phyloP scores from a whole-genome alignment of 257 asterid species.

The Forsythia viridissima region DNA sequence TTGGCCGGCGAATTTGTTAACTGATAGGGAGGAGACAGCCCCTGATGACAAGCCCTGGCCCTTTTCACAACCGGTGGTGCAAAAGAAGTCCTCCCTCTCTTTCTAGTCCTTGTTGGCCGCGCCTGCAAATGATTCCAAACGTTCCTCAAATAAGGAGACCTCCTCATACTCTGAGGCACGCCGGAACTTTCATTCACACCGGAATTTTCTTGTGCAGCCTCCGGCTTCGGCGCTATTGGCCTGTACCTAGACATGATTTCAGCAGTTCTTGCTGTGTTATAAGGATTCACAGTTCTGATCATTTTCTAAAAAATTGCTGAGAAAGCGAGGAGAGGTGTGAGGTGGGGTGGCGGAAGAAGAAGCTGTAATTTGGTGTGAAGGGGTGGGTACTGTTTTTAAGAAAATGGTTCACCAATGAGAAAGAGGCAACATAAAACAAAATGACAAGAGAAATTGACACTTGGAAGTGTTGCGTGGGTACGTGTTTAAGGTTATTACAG shows the following conservation, averaged over 20 bases:
- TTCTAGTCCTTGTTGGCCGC: conserved; percentile 78
- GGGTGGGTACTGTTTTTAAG: conserved; percentile 28
- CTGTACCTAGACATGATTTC: conserved; percentile 88
- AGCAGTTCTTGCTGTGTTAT: conserved; percentile 67
- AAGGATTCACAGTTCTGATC: conserved; percentile 68
- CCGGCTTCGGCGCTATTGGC: conserved; percentile 95
- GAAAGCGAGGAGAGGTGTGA: not conserved
- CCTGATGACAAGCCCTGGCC: conserved; percentile 43
- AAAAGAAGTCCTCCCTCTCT: conserved; percentile 72
- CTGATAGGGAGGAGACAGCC: conserved; percentile 34
- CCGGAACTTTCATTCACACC: conserved; percentile 26
- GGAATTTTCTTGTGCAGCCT: conserved; percentile 27
- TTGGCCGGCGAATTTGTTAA: conserved; percentile 24
- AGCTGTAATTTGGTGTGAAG: not conserved
- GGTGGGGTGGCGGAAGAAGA: not conserved
- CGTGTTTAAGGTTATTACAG: conserved; percentile 66
- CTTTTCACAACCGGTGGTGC: conserved; percentile 58
- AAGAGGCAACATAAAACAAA: conserved; percentile 59
- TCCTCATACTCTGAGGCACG: conserved; percentile 53
- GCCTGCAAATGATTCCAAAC: conserved; percentile 89
- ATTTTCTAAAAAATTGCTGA: conserved; percentile 25
- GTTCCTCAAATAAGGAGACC: conserved; percentile 64
- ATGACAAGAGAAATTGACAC: conserved; percentile 48
- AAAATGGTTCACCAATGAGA: conserved; percentile 45
- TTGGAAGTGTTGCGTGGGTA: conserved; percentile 72